phyloP scores from a whole-genome alignment of 805 yeast genomes.

The Candida coquimbonensis region DNA sequence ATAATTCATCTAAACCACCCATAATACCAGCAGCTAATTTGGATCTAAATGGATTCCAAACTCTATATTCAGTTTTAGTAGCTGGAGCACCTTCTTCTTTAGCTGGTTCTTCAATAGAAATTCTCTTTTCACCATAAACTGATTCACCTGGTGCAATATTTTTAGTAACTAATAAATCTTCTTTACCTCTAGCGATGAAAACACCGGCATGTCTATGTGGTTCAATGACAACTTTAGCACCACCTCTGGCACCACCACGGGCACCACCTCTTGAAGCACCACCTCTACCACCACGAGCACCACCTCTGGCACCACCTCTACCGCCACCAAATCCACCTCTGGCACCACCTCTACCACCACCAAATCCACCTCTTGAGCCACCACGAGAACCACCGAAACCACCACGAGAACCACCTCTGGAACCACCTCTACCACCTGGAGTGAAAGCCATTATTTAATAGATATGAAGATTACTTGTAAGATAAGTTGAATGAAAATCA shows the following conservation, averaged over 20 bases:
- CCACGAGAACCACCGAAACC: constrained; percentile 35
- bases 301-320: constrained; percentile 35
- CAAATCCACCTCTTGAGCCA: constrained; percentile 37
- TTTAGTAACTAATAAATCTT: constrained; percentile 94
- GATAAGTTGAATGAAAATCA: too few relatives aligned
- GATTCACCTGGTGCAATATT: constrained; percentile 98
- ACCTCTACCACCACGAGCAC: constrained; percentile 44
- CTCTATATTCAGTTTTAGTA: constrained; percentile 97
- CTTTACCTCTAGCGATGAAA: constrained; percentile 98
- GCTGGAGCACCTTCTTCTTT: constrained; percentile 82
- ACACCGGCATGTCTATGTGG: constrained; percentile 99
- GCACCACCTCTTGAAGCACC: constrained; percentile 42
- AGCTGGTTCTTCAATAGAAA: constrained; percentile 88
- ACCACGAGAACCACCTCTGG: constrained; percentile 32
- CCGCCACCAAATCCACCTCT: constrained; percentile 30
- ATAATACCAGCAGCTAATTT: constrained; percentile 99
- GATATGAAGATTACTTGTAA: too few relatives aligned
- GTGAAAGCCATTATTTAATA: constrained; percentile 64
- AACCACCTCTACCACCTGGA: constrained; percentile 59
- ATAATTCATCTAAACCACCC: constrained; percentile 98
- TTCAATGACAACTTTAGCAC: constrained; percentile 95
- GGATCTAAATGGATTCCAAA: constrained; percentile 99
- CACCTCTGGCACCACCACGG: constrained; percentile 51
- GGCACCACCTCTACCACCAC: constrained; percentile 36
- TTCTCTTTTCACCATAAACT: constrained; percentile 97